These are phyloP conservation scores for Ophiocordyceps australis DNA, from an alignment of 2,329 filamentous ascomycete genomes.

Conservation along the genomic window DNA sequence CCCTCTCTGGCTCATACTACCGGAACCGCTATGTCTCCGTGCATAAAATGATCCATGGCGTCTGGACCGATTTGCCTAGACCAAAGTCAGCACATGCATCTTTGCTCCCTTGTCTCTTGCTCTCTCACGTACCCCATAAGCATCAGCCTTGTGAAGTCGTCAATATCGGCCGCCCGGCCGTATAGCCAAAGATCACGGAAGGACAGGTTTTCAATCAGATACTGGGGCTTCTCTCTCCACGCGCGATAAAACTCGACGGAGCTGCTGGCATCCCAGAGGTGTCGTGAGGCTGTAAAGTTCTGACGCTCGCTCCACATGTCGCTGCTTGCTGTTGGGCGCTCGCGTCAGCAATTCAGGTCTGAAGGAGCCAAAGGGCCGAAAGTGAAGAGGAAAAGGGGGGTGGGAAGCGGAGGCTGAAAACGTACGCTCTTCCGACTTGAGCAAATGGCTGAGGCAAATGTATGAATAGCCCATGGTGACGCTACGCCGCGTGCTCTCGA, in stretches of 20 bases:
- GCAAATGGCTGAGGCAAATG: slow-evolving; percentile 13
- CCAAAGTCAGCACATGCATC: background rate
- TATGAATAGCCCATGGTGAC: slow-evolving; percentile 14
- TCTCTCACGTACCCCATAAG: slow-evolving; percentile 19
- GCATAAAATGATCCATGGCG: slow-evolving; percentile 16
- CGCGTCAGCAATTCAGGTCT: background rate
- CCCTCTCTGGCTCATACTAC: too few relatives aligned
- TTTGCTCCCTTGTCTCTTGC: too few relatives aligned
- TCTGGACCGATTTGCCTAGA: slow-evolving; percentile 16
- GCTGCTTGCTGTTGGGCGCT: slow-evolving; percentile 1
- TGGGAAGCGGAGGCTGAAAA: background rate
- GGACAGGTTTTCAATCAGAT: slow-evolving; percentile 12
- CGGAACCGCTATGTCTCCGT: slow-evolving; percentile 8
- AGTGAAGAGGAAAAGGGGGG: background rate
- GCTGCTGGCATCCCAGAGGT: slow-evolving; percentile 22
- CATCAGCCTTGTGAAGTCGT: slow-evolving; percentile 19
- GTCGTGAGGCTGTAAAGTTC: slow-evolving; percentile 18
- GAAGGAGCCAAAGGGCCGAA: background rate
- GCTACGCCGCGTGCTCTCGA: slow-evolving; percentile 21
- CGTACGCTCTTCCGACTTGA: slow-evolving; percentile 14
- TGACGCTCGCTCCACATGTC: slow-evolving; percentile 3
- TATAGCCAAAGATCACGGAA: slow-evolving; percentile 18
- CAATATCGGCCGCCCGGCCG: slow-evolving; percentile 16
- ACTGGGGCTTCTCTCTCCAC: slow-evolving; percentile 24
- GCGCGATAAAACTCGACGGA: slow-evolving; percentile 22